A percentile compares a stretch with the other conserved stretches of the same genome.
phyloP scores from a whole-genome alignment of 331 rosid species.

The Malus hybrid region DNA sequence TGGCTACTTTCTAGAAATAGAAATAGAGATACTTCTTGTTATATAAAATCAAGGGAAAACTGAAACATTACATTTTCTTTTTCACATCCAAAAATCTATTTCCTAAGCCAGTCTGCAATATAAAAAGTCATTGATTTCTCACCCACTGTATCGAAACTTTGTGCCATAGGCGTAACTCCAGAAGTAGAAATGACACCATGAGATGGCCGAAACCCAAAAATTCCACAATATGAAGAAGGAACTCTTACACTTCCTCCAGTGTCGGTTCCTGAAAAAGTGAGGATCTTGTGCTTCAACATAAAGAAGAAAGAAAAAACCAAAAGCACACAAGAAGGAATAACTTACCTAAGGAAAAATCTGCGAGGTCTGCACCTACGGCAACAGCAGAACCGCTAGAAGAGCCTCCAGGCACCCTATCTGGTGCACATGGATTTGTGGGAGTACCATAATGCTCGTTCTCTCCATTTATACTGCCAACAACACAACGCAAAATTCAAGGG shows the following conservation, averaged over 20 bases:
- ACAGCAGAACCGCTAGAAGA: conserved; percentile 98
- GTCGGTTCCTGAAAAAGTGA: conserved; percentile 64
- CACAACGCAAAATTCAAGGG: conserved; percentile 4
- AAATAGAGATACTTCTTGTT: not conserved
- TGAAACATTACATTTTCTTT: not conserved
- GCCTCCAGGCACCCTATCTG: conserved; percentile 91
- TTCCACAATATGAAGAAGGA: conserved; percentile 89
- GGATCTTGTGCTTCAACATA: not conserved
- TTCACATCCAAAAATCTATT: not conserved
- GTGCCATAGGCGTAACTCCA: conserved; percentile 85
- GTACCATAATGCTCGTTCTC: conserved; percentile 88
- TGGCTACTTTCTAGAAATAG: not conserved
- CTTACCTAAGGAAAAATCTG: conserved; percentile 77
- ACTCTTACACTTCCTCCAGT: conserved; percentile 95
- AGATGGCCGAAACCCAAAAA: conserved; percentile 88
- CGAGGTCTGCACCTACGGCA: conserved; percentile 73
- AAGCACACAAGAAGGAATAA: conserved; percentile 12
- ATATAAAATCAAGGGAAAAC: not conserved
- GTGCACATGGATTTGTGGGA: conserved; percentile 69
- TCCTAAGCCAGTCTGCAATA: not conserved
- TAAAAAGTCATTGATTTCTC: conserved; percentile 12
- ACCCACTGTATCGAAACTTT: conserved; percentile 90
- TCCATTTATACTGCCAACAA: conserved; percentile 66
- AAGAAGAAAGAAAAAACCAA: not conserved
- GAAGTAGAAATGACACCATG: conserved; percentile 52